phyloP scores from a whole-genome alignment of 495 filamentous ascomycete genomes.

The Melanomma pulvis-pyrius region DNA sequence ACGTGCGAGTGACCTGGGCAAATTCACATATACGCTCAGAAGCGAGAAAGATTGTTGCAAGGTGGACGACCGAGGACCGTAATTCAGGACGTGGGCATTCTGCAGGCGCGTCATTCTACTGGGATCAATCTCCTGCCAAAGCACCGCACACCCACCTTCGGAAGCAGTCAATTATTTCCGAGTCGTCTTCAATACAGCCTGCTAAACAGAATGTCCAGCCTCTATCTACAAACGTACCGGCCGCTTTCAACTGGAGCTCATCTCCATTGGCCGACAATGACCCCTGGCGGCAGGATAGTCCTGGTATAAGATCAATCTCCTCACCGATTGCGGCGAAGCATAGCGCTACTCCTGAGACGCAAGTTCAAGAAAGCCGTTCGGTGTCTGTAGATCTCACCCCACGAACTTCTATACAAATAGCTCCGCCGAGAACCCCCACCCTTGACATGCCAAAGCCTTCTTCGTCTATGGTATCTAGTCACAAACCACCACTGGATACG shows the following conservation, averaged over 20 bases:
- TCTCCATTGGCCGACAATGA: constrained; percentile 4
- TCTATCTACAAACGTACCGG: constrained; percentile 10
- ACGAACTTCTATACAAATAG: background rate
- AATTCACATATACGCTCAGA: constrained; percentile 31
- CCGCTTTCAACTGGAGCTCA: constrained; percentile 36
- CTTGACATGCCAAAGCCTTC: background rate
- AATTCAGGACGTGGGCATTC: constrained; percentile 27
- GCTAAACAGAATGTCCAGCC: constrained; percentile 5
- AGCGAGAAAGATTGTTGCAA: constrained; percentile 26
- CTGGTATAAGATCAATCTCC: background rate
- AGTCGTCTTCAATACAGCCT: background rate
- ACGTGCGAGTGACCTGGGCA: constrained; percentile 36
- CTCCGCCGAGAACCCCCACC: background rate
- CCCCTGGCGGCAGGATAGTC: constrained; percentile 5
- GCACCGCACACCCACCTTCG: constrained; percentile 1
- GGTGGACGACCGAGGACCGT: constrained; percentile 35
- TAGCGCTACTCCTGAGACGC: background rate
- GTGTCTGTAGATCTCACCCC: constrained; percentile 7
- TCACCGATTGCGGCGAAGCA: constrained; percentile 6
- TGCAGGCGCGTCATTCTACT: constrained; percentile 27
- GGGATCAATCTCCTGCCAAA: constrained; percentile 21
- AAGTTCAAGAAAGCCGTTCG: constrained; percentile 3
- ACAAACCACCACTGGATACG: background rate
- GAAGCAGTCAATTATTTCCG: constrained; percentile 13
- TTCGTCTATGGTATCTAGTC: background rate